Percentiles rank a stretch among this genome's conserved stretches.
Evolutionary conservation across 805 yeast species (phyloP).

Genomic region (Lipomyces spencermartinsiae): DNA sequence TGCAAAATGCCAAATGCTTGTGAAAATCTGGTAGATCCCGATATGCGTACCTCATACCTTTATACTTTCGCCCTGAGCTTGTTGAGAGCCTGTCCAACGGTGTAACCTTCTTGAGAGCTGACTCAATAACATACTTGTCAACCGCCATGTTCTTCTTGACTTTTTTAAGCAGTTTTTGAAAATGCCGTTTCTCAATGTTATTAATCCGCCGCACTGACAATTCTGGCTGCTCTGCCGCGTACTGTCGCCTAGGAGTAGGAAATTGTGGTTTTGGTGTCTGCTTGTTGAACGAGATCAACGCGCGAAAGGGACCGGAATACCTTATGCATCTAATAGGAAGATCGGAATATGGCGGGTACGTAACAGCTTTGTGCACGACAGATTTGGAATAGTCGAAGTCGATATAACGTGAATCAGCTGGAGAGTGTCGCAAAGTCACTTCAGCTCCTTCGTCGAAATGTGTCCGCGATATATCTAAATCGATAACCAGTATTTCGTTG

Average conservation of each 20-base stretch:
- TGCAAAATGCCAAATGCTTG: background rate
- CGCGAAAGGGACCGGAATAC: constrained; percentile 23
- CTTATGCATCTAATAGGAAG: constrained; percentile 9
- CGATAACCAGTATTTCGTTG: background rate
- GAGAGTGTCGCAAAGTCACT: background rate
- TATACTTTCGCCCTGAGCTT: background rate
- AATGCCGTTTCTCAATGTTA: constrained; percentile 18
- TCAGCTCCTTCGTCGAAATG: background rate
- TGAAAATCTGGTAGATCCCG: background rate
- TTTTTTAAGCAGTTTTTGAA: background rate
- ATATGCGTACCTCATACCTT: background rate
- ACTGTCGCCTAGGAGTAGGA: constrained; percentile 8
- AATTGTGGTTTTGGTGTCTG: background rate
- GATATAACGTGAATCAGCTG: constrained; percentile 8
- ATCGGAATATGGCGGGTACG: constrained; percentile 10
- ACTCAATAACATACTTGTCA: background rate
- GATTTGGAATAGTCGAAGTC: background rate
- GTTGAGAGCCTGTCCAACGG: background rate
- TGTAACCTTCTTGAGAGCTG: background rate
- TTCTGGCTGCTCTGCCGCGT: constrained; percentile 6
- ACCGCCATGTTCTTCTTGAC: constrained; percentile 2
- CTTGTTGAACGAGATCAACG: constrained; percentile 1
- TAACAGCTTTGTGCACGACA: background rate
- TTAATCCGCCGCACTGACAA: constrained; percentile 14
- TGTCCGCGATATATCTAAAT: background rate